Percentiles rank a stretch among this genome's conserved stretches.
Evolutionary conservation across 2,329 filamentous ascomycete species (phyloP).

Genomic region (Aspergillus flavus): DNA sequence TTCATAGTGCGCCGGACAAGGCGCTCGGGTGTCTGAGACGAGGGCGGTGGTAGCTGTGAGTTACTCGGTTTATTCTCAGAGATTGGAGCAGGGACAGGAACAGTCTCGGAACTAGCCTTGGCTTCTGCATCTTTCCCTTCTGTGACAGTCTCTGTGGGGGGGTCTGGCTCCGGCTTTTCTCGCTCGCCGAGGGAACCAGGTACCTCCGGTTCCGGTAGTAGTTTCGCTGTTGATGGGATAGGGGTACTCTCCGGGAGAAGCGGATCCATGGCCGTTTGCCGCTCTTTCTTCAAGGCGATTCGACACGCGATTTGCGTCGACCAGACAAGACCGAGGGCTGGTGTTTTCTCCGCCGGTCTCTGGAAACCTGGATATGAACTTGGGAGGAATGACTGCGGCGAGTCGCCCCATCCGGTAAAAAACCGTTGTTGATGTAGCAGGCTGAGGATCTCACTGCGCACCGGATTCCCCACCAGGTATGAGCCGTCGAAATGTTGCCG

Average conservation of each 20-base stretch:
- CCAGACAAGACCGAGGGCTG: slow-evolving; percentile 86
- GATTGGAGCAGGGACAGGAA: background rate
- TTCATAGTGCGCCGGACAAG: slow-evolving; percentile 74
- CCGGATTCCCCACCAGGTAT: slow-evolving; percentile 42
- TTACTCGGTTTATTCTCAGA: background rate
- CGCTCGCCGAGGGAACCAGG: background rate
- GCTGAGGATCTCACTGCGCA: slow-evolving; percentile 60
- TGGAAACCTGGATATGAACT: slow-evolving; percentile 16
- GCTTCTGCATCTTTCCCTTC: background rate
- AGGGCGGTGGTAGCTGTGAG: background rate
- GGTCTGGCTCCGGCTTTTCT: background rate
- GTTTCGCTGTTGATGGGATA: background rate
- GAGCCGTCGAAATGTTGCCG: slow-evolving; percentile 30
- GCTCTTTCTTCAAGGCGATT: slow-evolving; percentile 76
- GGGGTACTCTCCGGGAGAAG: background rate
- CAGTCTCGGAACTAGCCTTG: background rate
- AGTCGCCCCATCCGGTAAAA: slow-evolving; percentile 94
- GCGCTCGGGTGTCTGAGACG: slow-evolving; percentile 1
- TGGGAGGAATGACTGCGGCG: slow-evolving; percentile 34
- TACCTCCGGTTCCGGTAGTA: background rate
- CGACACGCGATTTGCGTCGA: slow-evolving; percentile 83
- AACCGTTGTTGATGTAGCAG: slow-evolving; percentile 90
- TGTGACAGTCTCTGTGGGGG: too few species aligned
- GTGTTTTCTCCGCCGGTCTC: slow-evolving; percentile 67
- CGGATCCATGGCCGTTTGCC: slow-evolving; percentile 44